Evolutionary conservation across 805 yeast species (phyloP), one percentile per base, ranked within the genome.

Genomic region (Wickerhamiella qilinensis): DNA sequence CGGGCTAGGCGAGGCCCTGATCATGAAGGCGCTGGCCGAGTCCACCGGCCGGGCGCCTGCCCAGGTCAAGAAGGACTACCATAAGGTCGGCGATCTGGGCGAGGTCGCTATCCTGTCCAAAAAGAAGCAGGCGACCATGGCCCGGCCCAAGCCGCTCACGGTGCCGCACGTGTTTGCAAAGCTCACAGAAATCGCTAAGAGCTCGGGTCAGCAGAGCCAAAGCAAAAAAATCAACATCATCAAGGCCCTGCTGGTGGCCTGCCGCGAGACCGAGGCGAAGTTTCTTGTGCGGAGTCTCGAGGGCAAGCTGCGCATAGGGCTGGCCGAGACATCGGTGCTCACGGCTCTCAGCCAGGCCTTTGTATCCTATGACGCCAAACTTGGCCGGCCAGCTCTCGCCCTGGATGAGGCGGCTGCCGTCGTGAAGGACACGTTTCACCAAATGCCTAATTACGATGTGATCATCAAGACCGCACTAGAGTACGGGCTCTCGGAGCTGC

Each of bases 271-370:
- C 30, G 98, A 91, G 57, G 94, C 97, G 12, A 91, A 88, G 54
- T 91, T 75, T 52, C 64, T 91, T 44, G 80, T 91, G 44, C 69
- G 98, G 47, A 81, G 94, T 4, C 59, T 91, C 40, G 97, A 91
- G 55, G 94, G 97, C 1, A 91, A 88, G 48, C 62, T 91, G 44
- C 68, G 98, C 47, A 91, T 91, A 43, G 94, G 94, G 3, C 68
- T 88, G 46, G 97, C 96, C 0, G 97, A 88, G 49, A 88, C 88
- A 53, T 79, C 94, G 0, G 94, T 91, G 0, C 63, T 88, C 33
- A 71, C 78, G 1, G 77, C 93, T 0, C 61, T 91, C 34, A 80
- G 95, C 0, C 91, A 83, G 52, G 93, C 96, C 0, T 69, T 86
- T 44, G 66, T 76, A 2, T 67, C 68, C 15, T 70, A 65, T 56